Base-by-base conservation (phyloP, 2,329 filamentous ascomycete genomes). In the Neobulgaria alba region DNA sequence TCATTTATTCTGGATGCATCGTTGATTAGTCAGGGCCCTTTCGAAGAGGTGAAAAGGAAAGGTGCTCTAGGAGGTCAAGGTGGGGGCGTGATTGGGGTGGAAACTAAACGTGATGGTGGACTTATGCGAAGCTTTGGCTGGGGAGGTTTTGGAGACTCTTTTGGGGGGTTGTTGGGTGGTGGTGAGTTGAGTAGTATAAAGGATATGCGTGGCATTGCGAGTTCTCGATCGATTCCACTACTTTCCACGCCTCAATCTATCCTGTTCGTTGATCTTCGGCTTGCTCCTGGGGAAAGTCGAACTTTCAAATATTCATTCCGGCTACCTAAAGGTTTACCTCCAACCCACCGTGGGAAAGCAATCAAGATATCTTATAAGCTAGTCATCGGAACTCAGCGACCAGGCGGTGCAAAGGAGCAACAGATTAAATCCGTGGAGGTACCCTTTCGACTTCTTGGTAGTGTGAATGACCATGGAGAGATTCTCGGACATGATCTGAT, bases 171-270 rank as follows among this genome's bases (percentile, higher is more conserved):
- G 3, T 69, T 96, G n/a, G 87, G 88, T 5, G 78, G 82, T 34
- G 81, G 82, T 39, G 89, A 95, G 56, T 77, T 93, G 51, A 94
- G 90, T 64, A 93, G 84, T 44, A 89, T 98, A 58, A 88, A 89
- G 56, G 89, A 96, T 59, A 95, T 96, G 86, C 82, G 89, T 50
- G 85, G 85, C 3, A 82, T 84, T 37, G 84, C 83, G 18, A 92
- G 83, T 59, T 84, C 87, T 21, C 89, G 87, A 58, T 83, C 85
- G 2, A 82, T 98, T 32, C 92, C 92, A 0, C 68, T 98, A 34
- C 71, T 98, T n/a, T 92, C 86, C 12, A 96, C 90, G 4, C 89
- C 90, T 1, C 92, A 96, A 63, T 95, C 88, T 2, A 86, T 98
- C 46, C 67, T 98, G 10, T 98, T 98, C 61, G 92, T 98, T 39